phyloP scores from a whole-genome alignment of 164 flowering plant species.

The Vitis rupestris region DNA sequence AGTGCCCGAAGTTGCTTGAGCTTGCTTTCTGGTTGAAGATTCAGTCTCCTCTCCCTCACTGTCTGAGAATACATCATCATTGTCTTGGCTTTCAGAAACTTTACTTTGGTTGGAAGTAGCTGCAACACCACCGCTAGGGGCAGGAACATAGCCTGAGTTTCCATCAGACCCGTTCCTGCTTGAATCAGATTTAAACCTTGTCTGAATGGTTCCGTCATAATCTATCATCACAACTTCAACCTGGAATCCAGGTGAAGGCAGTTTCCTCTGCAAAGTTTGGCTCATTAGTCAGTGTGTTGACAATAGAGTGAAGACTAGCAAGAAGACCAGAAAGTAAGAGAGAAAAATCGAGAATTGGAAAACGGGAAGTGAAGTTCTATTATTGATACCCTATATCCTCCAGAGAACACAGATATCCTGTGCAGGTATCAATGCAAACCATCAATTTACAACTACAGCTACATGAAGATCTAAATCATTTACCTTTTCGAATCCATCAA shows the following conservation, averaged over 20 bases:
- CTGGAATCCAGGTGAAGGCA: constrained; percentile 92
- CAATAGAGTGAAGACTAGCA: too few relatives aligned
- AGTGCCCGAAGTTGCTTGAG: constrained; percentile 21
- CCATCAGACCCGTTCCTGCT: constrained; percentile 29
- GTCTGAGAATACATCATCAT: constrained; percentile 92
- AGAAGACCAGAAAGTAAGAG: not conserved
- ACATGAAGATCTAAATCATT: not conserved
- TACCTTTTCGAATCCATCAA: constrained; percentile 98
- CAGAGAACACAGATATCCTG: not conserved
- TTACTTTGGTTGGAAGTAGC: constrained; percentile 25
- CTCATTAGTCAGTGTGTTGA: too few relatives aligned
- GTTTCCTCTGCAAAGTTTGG: constrained; percentile 63
- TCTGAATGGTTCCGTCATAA: constrained; percentile 45
- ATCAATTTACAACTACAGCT: not conserved
- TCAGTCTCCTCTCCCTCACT: constrained; percentile 63
- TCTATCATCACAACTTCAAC: constrained; percentile 90
- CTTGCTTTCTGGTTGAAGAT: constrained; percentile 35
- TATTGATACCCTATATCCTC: too few relatives aligned
- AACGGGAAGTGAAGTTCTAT: not conserved
- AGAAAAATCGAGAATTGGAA: not conserved
- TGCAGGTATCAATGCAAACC: too few relatives aligned
- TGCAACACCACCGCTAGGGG: constrained; percentile 19
- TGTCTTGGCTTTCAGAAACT: constrained; percentile 41
- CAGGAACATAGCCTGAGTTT: constrained; percentile 27
- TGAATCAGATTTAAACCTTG: constrained; percentile 38